Base-by-base conservation (phyloP, 495 filamentous ascomycete genomes). In the Hypoxylon intermedium region DNA sequence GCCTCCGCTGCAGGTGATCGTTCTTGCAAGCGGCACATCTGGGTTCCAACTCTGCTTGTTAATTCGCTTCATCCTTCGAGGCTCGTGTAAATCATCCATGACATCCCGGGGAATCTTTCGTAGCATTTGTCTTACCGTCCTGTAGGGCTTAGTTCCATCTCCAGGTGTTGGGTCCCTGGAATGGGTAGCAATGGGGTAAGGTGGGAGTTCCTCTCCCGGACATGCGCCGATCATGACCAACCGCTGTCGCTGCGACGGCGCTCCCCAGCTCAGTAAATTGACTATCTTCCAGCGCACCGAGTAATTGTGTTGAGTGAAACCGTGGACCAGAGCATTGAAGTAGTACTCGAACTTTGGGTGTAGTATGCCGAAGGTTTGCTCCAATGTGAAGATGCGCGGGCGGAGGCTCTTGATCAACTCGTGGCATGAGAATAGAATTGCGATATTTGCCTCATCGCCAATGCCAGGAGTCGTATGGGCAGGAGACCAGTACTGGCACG, bases 401-500 rank as follows among this genome's bases (percentile, higher is more conserved):
- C 79, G 85, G 0, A 79, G 65, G 18, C 80, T 82, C 13, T 78
- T 65, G 0, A 97, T 70, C 0, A 94, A 70, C 7, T 82, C 68
- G 0, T 69, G 69, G 4, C 88, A 83, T 0, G 85, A 84, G 62
- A 88, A 92, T 0, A 93, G 73, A 0, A 87, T 83, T 0, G 87
- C 87, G 0, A 83, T 84, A 52, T 96, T 96, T 5, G 71, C 76
- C 2, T 93, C 91, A 42, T 95, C 92, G 31, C 90, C 79, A 7
- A 79, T 75, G 0, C 85, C 83, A 0, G 77, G 60, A 2, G 79
- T 71, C 0, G 90, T 93, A 53, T 97, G 89, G 0, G 89, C 90
- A 0, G 86, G 84, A 0, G 90, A 95, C 72, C 87, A 96, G 5
- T 83, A 84, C 56, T 94, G 90, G 45, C 93, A 98, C 0, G 93